Evolutionary conservation across 1,284 basidiomycete species (phyloP).

Genomic region (Erythrobasidium hasegawianum): DNA sequence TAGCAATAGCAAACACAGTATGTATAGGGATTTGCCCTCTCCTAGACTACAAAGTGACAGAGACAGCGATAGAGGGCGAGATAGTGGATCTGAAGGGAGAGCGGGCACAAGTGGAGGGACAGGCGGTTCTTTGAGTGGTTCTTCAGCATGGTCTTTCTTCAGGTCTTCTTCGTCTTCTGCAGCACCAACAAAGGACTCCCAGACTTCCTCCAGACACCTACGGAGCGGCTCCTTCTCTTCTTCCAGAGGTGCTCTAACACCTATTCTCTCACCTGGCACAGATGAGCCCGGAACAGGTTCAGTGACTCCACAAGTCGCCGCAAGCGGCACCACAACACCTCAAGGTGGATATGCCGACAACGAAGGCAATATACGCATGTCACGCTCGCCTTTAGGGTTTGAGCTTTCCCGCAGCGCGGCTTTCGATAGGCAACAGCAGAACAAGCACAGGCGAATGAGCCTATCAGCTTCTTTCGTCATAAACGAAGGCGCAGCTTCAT

Average conservation of each 20-base stretch:
- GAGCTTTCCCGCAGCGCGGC: not conserved
- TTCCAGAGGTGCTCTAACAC: constrained; percentile 7
- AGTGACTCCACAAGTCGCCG: not conserved
- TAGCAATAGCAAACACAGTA: constrained; percentile 7
- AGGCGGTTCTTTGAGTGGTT: constrained; percentile 12
- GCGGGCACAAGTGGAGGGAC: constrained; percentile 12
- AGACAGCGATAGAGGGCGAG: constrained; percentile 2
- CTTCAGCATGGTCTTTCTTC: constrained; percentile 34
- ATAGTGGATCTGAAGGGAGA: constrained; percentile 10
- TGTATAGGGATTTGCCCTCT: constrained; percentile 10
- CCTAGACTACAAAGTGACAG: not conserved
- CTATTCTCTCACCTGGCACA: constrained; percentile 14
- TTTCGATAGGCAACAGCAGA: not conserved
- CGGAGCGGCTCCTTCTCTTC: constrained; percentile 13
- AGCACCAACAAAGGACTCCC: not conserved
- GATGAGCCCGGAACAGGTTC: constrained; percentile 1
- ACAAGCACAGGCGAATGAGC: not conserved
- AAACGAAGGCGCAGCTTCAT: constrained; percentile 10
- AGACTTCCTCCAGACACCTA: not conserved
- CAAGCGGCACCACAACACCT: constrained; percentile 12
- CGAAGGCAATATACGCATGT: not conserved
- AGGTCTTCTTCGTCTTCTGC: constrained; percentile 12
- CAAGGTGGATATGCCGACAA: constrained; percentile 2
- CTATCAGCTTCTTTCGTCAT: constrained; percentile 9
- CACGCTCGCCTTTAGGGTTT: not conserved